These are phyloP conservation scores for Lichtheimia hyalospora DNA, from an alignment of 371 early-diverging fungal genomes.

Conservation along the genomic window DNA sequence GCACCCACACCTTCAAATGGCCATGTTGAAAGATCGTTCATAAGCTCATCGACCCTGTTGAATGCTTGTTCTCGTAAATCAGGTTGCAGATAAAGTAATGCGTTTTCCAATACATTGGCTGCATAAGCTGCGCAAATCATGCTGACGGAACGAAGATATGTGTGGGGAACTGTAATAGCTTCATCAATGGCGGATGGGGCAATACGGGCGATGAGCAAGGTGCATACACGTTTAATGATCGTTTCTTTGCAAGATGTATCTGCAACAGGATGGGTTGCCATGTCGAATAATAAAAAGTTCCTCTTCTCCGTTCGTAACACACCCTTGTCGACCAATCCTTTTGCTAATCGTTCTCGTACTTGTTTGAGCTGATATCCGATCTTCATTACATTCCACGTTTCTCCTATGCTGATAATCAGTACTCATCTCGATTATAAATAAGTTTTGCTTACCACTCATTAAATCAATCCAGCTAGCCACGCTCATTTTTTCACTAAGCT, in stretches of 20 bases:
- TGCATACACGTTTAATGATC: conserved; percentile 78
- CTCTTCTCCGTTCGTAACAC: conserved; percentile 93
- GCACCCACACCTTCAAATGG: conserved; percentile 68
- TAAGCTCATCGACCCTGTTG: conserved; percentile 83
- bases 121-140: conserved; percentile 96
- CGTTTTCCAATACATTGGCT: conserved; percentile 95
- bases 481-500: conserved; percentile 69
- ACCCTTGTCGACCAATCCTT: conserved; percentile 97
- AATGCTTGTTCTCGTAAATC: conserved; percentile 89
- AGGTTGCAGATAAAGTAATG: conserved; percentile 79
- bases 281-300: conserved; percentile 93
- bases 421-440: too few species aligned
- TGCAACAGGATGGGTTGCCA: conserved; percentile 93
- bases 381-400: conserved; percentile 97
- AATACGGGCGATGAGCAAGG: conserved; percentile 65
- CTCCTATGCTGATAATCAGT: conserved; percentile 58
- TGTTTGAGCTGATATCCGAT: conserved; percentile 96
- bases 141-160: conserved; percentile 72
- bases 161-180: conserved; percentile 44
- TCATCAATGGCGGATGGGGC: conserved; percentile 38
- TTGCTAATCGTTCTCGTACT: conserved; percentile 94
- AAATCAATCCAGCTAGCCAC: conserved; percentile 94
- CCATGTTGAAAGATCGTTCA: conserved; percentile 83
- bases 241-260: conserved; percentile 85
- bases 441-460: conserved; percentile 82